Percentiles rank a stretch among this genome's conserved stretches.
Conservation (phyloP, 805 yeast species). For the Blastobotrys chiropterorum region DNA sequence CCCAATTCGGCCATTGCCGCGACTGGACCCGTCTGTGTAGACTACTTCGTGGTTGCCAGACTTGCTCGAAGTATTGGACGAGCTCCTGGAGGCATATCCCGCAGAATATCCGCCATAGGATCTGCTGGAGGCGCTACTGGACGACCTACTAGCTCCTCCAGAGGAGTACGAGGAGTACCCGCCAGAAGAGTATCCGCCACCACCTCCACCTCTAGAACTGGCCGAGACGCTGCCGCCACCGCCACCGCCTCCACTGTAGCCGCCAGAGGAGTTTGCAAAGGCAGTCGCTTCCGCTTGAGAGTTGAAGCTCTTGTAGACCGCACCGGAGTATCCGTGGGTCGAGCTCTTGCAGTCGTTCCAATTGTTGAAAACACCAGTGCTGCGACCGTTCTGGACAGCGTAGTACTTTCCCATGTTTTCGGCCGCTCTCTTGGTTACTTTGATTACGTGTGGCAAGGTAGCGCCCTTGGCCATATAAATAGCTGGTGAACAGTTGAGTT, state of each 20-base stretch:
- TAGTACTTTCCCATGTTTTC: slow-evolving; percentile 30
- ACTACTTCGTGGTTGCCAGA: slow-evolving; percentile 26
- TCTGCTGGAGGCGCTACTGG: neutral
- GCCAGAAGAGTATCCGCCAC: neutral
- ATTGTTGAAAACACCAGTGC: slow-evolving; percentile 47
- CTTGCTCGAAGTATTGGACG: neutral
- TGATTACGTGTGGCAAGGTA: neutral
- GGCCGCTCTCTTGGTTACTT: neutral
- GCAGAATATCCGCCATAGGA: neutral
- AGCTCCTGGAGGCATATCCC: neutral
- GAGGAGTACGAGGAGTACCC: too few relatives aligned
- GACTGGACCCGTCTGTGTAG: slow-evolving; percentile 76
- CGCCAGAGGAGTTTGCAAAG: slow-evolving; percentile 29
- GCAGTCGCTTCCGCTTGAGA: slow-evolving; percentile 43
- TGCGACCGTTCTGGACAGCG: slow-evolving; percentile 51
- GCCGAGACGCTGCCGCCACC: neutral
- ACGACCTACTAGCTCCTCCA: too few relatives aligned
- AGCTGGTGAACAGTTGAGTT: too few relatives aligned
- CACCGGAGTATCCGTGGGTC: slow-evolving; percentile 51
- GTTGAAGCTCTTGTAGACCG: slow-evolving; percentile 51
- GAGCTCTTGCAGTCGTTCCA: slow-evolving; percentile 48
- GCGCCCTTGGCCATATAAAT: too few relatives aligned
- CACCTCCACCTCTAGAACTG: slow-evolving; percentile 2
- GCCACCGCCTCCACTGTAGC: neutral
- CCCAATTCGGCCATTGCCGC: slow-evolving; percentile 46